Evolutionary conservation across 495 filamentous ascomycete genomes (phyloP).

Genomic region (Podospora bellae-mahoneyi): DNA sequence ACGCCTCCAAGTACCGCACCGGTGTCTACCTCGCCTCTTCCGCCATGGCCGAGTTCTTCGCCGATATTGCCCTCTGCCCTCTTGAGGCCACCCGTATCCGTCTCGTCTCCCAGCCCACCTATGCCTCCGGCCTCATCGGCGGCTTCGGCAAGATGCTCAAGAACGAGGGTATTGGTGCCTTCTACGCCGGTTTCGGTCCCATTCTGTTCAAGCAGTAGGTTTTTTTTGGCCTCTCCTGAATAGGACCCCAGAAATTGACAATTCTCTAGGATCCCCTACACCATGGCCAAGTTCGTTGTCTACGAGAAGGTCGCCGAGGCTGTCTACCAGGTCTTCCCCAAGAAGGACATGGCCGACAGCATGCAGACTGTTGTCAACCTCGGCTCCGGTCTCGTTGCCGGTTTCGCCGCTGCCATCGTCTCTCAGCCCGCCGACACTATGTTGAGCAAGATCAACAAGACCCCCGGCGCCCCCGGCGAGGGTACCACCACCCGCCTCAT

Average conservation of each 20-base stretch:
- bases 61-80: slow-evolving; percentile 89
- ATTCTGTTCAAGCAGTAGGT: slow-evolving; percentile 90
- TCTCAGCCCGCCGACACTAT: slow-evolving; percentile 99
- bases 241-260: slow-evolving; percentile 10
- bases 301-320: slow-evolving; percentile 94
- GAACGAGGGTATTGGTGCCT: slow-evolving; percentile 79
- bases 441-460: slow-evolving; percentile 99
- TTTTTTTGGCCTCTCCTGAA: too few species aligned
- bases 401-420: slow-evolving; percentile 94
- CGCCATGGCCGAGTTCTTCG: slow-evolving; percentile 85
- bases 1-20: slow-evolving; percentile 79
- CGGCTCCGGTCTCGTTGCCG: slow-evolving; percentile 90
- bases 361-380: slow-evolving; percentile 89
- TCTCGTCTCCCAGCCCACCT: slow-evolving; percentile 87
- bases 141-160: slow-evolving; percentile 84
- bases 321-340: slow-evolving; percentile 70
- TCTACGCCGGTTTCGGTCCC: slow-evolving; percentile 93
- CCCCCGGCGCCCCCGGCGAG: slow-evolving; percentile 91
- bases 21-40: slow-evolving; percentile 85
- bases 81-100: slow-evolving; percentile 93
- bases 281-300: slow-evolving; percentile 99
- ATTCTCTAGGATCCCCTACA: slow-evolving; percentile 82
- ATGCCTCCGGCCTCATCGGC: slow-evolving; percentile 73
- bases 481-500: slow-evolving; percentile 84
- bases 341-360: slow-evolving; percentile 66